Base-by-base conservation (phyloP, 805 yeast genomes). In the Hanseniaspora vineae region DNA sequence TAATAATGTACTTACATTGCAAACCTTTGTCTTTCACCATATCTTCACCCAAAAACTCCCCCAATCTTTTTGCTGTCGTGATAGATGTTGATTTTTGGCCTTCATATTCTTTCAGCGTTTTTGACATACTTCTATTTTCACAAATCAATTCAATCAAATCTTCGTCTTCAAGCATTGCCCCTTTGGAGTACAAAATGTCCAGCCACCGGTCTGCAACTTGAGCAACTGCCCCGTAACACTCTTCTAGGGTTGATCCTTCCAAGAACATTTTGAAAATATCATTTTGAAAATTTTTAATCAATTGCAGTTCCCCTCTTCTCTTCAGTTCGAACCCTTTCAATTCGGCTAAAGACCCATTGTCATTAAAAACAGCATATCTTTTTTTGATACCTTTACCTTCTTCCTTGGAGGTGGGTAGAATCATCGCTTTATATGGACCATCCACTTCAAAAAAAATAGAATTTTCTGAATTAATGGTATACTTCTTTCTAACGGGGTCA, bases 361-460 rank as follows among this genome's bases (percentile, higher is more conserved):
- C 78, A 60, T 92, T 92, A 67, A 92, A 92, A 4, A 92, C 99
- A 1, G 98, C 99, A 59, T 92, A 92, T 57, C 99, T 76, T 58
- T 92, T 92, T 63, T 92, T 92, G 59, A 92, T 72, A 54, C 96
- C 96, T 65, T 89, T 89, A 43, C 96, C 97, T 70, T 94, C 97
- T 61, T 92, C 98, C 53, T 87, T 86, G 0, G 97, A 90, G 0
- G 97, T 88, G 4, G 99, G 99, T 46, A 92, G 72, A 49, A 92
- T 77, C 98, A 92, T 92, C 0, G 98, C 98, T 57, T 80, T 84
- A 61, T 92, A 92, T 1, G 99, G 99, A 11, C 99, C 99, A 68
- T 92, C 99, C 17, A 94, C 96, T 62, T 92, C 99, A 55, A 92
- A 92, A 67, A 90, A 90, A 65, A 92, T 92, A 14, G 96, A 84